phyloP scores from a whole-genome alignment of 257 asterid genomes.

The Euphrasia confusa region DNA sequence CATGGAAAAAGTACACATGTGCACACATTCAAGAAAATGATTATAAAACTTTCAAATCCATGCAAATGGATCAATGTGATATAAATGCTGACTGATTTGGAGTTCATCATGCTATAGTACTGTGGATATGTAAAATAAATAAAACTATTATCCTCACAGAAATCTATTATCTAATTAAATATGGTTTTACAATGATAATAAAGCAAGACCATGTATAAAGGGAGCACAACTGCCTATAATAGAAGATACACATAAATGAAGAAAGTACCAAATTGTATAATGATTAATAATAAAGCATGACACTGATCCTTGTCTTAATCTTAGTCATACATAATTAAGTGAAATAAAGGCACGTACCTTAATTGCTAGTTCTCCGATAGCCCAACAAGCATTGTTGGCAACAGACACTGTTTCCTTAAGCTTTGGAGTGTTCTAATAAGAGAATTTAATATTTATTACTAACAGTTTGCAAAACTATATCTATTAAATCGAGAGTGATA shows the following conservation, averaged over 20 bases:
- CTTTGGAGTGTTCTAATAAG: constrained; percentile 63
- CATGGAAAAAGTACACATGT: too few species aligned
- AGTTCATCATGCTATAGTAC: too few species aligned
- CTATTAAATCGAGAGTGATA: constrained; percentile 16
- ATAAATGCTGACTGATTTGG: too few species aligned
- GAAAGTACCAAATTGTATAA: background rate
- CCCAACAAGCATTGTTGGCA: constrained; percentile 99
- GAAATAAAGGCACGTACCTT: constrained; percentile 43
- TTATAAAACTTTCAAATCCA: too few species aligned
- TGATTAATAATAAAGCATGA: constrained; percentile 8
- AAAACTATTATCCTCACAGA: too few species aligned
- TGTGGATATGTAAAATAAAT: too few species aligned
- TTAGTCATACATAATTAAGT: background rate
- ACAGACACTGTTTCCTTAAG: constrained; percentile 88
- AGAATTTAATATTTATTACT: constrained; percentile 16
- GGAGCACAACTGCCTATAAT: background rate
- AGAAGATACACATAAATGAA: background rate
- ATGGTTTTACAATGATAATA: too few species aligned
- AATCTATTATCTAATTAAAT: too few species aligned
- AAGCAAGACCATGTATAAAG: too few species aligned
- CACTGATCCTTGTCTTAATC: constrained; percentile 6
- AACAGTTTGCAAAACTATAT: constrained; percentile 1
- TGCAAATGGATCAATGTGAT: too few species aligned
- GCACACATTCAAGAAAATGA: too few species aligned
- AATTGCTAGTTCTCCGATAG: constrained; percentile 92